phyloP scores from a whole-genome alignment of 805 yeast species.

The Geotrichum ghanense region DNA sequence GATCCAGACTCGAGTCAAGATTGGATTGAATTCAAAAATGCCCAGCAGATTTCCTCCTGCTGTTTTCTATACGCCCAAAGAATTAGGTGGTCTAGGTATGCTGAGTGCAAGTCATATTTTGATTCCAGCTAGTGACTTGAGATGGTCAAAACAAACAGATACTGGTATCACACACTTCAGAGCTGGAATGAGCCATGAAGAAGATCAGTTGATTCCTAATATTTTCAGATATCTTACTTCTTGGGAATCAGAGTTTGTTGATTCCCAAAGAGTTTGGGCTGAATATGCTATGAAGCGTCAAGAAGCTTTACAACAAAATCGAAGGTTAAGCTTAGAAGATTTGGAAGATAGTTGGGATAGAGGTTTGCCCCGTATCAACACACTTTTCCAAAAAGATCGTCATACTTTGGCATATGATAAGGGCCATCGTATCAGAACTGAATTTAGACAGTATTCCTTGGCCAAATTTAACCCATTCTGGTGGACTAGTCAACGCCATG shows the following conservation, averaged over 20 bases:
- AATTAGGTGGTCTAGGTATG: constrained; percentile 96
- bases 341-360: constrained; percentile 93
- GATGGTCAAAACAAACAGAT: constrained; percentile 89
- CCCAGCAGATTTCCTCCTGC: constrained; percentile 98
- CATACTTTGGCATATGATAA: constrained; percentile 91
- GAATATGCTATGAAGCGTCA: constrained; percentile 85
- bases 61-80: constrained; percentile 95
- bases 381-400: constrained; percentile 88
- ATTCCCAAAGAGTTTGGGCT: constrained; percentile 95
- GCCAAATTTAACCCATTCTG: constrained; percentile 80
- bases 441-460: constrained; percentile 62
- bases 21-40: constrained; percentile 96
- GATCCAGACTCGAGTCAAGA: constrained; percentile 85
- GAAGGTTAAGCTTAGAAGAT: constrained; percentile 84
- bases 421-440: constrained; percentile 78
- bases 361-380: constrained; percentile 92
- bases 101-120: constrained; percentile 90
- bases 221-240: constrained; percentile 84
- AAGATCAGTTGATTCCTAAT: constrained; percentile 75
- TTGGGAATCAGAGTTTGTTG: constrained; percentile 94
- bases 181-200: constrained; percentile 79
- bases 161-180: constrained; percentile 91
- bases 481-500: constrained; percentile 94
- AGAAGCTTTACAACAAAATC: constrained; percentile 75
- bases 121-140: constrained; percentile 84